Base-by-base conservation (phyloP, 2,329 filamentous ascomycete genomes). In the Fusarium clavum region DNA sequence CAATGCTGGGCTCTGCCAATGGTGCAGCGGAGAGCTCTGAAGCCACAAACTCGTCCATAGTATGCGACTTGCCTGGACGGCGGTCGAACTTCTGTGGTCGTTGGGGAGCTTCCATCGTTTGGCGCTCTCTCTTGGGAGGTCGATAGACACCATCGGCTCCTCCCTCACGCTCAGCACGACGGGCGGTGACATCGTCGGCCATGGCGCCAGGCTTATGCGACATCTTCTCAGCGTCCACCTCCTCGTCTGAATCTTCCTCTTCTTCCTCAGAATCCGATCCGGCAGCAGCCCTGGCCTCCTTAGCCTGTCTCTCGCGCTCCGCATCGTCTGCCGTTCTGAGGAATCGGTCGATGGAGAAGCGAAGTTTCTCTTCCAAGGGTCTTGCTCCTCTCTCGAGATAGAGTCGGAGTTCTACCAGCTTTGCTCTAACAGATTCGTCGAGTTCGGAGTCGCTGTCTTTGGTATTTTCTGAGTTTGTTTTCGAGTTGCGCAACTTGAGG, bases 301-400 rank as follows among this genome's bases (percentile, higher is more conserved):
- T 80, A 4, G 78, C 77, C 46, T 82, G 81, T 6, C 79, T 80
- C 75, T 81, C 52, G 75, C 80, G 83, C 68, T 90, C 87, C 6
- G 88, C 86, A 72, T 95, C 91, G 66, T 97, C 92, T 38, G 94
- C 94, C 0, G 94, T 93, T 69, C 94, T 92, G 22, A 99, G 85
- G 27, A 98, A 94, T 77, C 97, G 96, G 80, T 98, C 95, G 75
- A 99, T 94, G 78, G 98, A 94, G 81, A 98, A 99, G 72, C 94
- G 95, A 67, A 99, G 82, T 74, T 94, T 92, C 72, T 92, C 91
- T 81, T 99, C 97, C 18, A 98, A 83, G 0, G 96, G 96, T 18
- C 93, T 90, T 6, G 97, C 92, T 71, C 96, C 97, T 78, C 94
- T 94, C 77, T 99, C 97, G 2, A 99, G 85, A 78, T 97, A 98